Evolutionary conservation across 805 yeast species (phyloP).

Genomic region (Ogataea chonburiensis): DNA sequence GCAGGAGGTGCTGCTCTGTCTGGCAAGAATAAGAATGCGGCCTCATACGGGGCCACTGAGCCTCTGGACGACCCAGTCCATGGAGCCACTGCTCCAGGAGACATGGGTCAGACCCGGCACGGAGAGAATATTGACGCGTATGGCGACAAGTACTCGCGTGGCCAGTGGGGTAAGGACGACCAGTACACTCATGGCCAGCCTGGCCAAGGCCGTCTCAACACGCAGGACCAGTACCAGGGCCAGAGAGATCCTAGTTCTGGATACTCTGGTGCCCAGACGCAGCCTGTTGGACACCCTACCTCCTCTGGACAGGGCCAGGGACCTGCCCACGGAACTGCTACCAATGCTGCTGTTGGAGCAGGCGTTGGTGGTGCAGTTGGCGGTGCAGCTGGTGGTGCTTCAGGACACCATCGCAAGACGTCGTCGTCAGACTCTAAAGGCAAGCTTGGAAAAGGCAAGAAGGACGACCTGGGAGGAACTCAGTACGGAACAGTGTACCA

Average conservation of each 20-base stretch:
- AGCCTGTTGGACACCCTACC: no score
- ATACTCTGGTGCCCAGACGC: background rate
- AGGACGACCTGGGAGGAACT: conserved; percentile 2
- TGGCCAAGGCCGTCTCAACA: background rate
- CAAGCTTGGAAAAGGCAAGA: conserved; percentile 1
- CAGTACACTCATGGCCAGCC: conserved; percentile 1
- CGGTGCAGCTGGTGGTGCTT: conserved; percentile 13
- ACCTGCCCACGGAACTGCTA: conserved; percentile 1
- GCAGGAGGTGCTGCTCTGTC: no score
- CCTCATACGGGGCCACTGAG: conserved; percentile 2
- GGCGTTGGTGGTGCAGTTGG: conserved; percentile 9
- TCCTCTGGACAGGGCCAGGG: background rate
- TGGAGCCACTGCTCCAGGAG: conserved; percentile 17
- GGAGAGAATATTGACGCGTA: conserved; percentile 1
- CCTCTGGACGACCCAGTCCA: conserved; percentile 1
- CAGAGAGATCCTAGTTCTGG: conserved; percentile 5
- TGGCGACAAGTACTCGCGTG: conserved; percentile 1
- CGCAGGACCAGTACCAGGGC: background rate
- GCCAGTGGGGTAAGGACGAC: background rate
- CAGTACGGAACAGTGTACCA: conserved; percentile 21
- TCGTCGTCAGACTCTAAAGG: conserved; percentile 1
- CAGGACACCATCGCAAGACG: conserved; percentile 3
- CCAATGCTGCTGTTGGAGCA: conserved; percentile 3
- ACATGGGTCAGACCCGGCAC: conserved; percentile 5
- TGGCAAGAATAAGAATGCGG: no score